Evolutionary conservation across 495 filamentous ascomycete species (phyloP), one percentile per base, ranked within the genome.

Genomic region (Penicillium canescens): DNA sequence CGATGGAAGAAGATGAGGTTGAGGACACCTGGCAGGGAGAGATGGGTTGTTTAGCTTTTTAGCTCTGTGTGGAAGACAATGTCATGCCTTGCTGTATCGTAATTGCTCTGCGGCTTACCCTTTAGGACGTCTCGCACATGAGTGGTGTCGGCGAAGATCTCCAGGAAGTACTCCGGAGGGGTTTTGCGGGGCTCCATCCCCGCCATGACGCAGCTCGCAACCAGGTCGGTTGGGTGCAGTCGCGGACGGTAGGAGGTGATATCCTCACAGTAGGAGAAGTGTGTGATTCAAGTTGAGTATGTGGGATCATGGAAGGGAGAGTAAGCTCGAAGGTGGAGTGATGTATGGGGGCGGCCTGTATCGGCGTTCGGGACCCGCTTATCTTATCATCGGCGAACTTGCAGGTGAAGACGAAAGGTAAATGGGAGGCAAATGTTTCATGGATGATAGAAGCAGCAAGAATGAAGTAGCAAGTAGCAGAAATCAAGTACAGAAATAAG

Each of bases 1-100:
- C 94, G 90, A 73, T 98, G 92, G 78, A 98, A 98, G 86, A 98
- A 98, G 67, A 98, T 96, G 37, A 93, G 94, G 70, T 96, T 91
- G 46, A 98, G 86, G 62, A 97, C 88, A 54, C 88, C 93, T 98
- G 55, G 7, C 49, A 12, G 20, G 21, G 35, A 16, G 10, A 8
- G 36, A 46, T 26, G 38, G 40, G 1, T 50, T 13, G n/a, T n/a
- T 36, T 44, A 12, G 13, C 11, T 12, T 14, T 6, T 6, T 9
- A 13, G 10, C 7, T 33, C 4, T n/a, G 4, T 12, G 18, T 0
- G 28, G 28, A 5, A 10, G 28, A 47, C 4, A 2, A 11, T 11
- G 18, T 0, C 10, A 5, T 20, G 5, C 8, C 1, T n/a, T 10
- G 7, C 10, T 6, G 5, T 21, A 12, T n/a, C 2, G 4, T 28